phyloP scores from a whole-genome alignment of 1,284 basidiomycete genomes.

The Cryptococcus hybrid region DNA sequence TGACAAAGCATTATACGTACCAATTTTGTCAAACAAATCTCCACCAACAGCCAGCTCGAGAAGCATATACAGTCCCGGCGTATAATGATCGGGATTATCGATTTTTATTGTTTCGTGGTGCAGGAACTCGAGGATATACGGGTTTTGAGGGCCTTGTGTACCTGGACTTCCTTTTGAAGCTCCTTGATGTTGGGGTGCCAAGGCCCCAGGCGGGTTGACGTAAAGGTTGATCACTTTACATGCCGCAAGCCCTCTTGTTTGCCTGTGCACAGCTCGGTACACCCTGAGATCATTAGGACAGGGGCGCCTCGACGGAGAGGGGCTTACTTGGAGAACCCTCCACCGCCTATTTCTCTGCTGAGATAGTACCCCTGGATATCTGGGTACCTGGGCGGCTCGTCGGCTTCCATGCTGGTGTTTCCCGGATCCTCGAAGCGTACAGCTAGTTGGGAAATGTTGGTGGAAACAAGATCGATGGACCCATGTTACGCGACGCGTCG shows the following conservation, averaged over 20 bases:
- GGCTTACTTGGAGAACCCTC: no score
- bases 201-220: constrained; percentile 28
- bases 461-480: no score
- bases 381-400: no score
- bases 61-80: constrained; percentile 86
- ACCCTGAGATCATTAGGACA: constrained; percentile 57
- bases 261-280: constrained; percentile 70
- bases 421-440: no score
- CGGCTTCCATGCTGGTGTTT: no score
- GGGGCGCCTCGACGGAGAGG: no score
- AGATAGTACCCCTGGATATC: no score
- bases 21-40: constrained; percentile 97
- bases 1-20: constrained; percentile 51
- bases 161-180: constrained; percentile 86
- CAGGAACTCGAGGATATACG: constrained; percentile 81
- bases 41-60: constrained; percentile 91
- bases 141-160: constrained; percentile 81
- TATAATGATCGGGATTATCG: constrained; percentile 51
- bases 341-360: no score
- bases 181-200: constrained; percentile 59
- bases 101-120: constrained; percentile 68
- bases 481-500: no score
- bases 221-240: constrained; percentile 74
- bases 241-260: constrained; percentile 63
- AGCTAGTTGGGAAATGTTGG: no score